Base-by-base conservation (phyloP, 768 basidiomycete species). In the Boletus eberwhitei region DNA sequence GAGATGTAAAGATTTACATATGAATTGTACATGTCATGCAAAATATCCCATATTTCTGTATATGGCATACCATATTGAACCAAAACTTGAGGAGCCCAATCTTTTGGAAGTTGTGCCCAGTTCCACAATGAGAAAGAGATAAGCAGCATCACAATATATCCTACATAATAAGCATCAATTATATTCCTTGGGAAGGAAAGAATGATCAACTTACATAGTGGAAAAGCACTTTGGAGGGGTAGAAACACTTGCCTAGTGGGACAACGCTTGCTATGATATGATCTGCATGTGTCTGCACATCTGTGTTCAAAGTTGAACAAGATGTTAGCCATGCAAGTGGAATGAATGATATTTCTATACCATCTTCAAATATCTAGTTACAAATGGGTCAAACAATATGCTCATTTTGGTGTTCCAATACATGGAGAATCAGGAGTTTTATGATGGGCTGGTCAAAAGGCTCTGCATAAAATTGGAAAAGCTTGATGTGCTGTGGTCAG, bases 361-460 rank as follows among this genome's bases (percentile, higher is more conserved):
- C 83, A 57, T 87, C 84, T 47, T 90, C 84, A 57, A 97, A 82
- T 60, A 98, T 85, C 59, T 83, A 84, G 59, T 87, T 86, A 96
- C 96, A 98, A 16, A 95, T 93, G 4, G 87, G 84, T 52, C 83
- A 79, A 16, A 93, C 85, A 32, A 96, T 73, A 42, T 78, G 81
- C 54, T 91, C 87, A 59, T 98, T 92, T 5, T 86, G 85, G 67
- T 96, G 92, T 67, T 95, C 93, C 9, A 96, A 94, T 7, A 96
- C 88, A 68, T 97, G 89, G 51, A 98, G 78, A 66, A 96, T 94
- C 26, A 97, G 78, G n/a, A n/a, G n/a, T n/a, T n/a, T n/a, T n/a
- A n/a, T n/a, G n/a, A n/a, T n/a, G n/a, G n/a, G n/a, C n/a, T n/a
- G n/a, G n/a, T n/a, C n/a, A n/a, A n/a, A n/a, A n/a, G n/a, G n/a